Evolutionary conservation across 345 rosid genomes (phyloP).

Genomic region (Fremontodendron californicum): DNA sequence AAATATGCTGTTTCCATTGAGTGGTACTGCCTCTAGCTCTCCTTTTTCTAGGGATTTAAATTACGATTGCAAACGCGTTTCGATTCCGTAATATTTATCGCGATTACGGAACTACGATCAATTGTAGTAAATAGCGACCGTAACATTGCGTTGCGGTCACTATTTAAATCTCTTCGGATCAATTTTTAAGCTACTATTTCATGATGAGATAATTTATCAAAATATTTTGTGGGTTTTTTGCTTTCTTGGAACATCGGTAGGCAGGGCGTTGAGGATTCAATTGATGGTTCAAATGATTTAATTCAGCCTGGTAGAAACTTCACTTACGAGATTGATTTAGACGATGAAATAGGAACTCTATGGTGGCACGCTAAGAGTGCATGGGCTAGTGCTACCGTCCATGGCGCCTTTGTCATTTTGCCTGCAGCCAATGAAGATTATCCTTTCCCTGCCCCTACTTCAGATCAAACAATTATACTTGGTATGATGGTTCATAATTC

Average conservation of each 20-base stretch:
- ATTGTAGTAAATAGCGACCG: no score
- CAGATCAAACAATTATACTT: constrained; percentile 30
- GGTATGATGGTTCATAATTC: constrained; percentile 18
- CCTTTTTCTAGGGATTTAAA: no score
- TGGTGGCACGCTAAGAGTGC: constrained; percentile 63
- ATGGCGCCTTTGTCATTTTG: constrained; percentile 40
- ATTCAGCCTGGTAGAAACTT: constrained; percentile 37
- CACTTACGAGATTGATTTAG: constrained; percentile 31
- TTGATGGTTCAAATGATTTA: constrained; percentile 51
- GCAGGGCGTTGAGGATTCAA: constrained; percentile 46
- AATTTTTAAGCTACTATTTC: background rate
- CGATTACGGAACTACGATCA: no score
- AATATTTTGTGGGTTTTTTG: background rate
- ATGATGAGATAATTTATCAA: background rate
- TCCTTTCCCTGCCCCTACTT: constrained; percentile 27
- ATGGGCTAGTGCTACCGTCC: constrained; percentile 45
- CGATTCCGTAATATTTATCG: no score
- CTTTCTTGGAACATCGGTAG: background rate
- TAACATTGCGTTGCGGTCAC: no score
- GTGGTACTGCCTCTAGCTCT: constrained; percentile 25
- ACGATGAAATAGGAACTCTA: constrained; percentile 42
- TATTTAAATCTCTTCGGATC: no score
- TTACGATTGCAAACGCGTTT: no score
- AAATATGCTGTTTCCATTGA: constrained; percentile 40
- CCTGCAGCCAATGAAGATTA: constrained; percentile 18